phyloP scores from a whole-genome alignment of 2,329 filamentous ascomycete genomes.

The Aaosphaeria arxii region DNA sequence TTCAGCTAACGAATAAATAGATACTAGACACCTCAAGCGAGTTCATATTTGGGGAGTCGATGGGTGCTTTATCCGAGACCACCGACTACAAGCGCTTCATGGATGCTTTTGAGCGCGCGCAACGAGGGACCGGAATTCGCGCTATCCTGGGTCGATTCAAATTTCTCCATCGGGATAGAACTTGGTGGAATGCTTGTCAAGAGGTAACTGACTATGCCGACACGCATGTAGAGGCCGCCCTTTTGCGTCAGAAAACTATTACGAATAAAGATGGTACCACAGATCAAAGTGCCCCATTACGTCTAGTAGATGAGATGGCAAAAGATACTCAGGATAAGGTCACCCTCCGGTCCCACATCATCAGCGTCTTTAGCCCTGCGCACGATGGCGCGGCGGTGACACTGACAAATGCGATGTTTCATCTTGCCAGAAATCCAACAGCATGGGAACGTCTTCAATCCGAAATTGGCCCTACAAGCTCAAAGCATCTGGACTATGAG shows the following conservation, averaged over 20 bases:
- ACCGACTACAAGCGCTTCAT: too few species aligned
- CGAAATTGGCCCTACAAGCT: slow-evolving; percentile 7
- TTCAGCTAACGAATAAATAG: too few species aligned
- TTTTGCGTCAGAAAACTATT: not conserved
- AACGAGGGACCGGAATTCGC: not conserved
- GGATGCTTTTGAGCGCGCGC: not conserved
- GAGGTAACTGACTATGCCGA: slow-evolving; percentile 9
- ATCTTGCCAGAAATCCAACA: slow-evolving; percentile 10
- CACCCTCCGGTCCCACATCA: slow-evolving; percentile 11
- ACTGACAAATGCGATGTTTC: slow-evolving; percentile 14
- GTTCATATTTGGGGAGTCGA: slow-evolving; percentile 13
- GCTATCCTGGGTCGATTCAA: not conserved
- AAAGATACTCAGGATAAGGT: slow-evolving; percentile 9
- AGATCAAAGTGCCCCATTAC: slow-evolving; percentile 13
- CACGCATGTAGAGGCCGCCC: slow-evolving; percentile 5
- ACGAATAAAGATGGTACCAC: too few species aligned
- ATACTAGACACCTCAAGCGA: slow-evolving; percentile 12
- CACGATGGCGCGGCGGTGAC: slow-evolving; percentile 12
- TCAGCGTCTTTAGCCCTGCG: slow-evolving; percentile 15
- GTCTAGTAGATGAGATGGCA: slow-evolving; percentile 15
- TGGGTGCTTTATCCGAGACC: slow-evolving; percentile 4
- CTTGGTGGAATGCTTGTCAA: slow-evolving; percentile 8
- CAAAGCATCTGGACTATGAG: slow-evolving; percentile 11
- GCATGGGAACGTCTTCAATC: slow-evolving; percentile 10
- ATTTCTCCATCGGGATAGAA: slow-evolving; percentile 9